Conservation (phyloP, 75 land plant species). For the Pinus tabuliformis region DNA sequence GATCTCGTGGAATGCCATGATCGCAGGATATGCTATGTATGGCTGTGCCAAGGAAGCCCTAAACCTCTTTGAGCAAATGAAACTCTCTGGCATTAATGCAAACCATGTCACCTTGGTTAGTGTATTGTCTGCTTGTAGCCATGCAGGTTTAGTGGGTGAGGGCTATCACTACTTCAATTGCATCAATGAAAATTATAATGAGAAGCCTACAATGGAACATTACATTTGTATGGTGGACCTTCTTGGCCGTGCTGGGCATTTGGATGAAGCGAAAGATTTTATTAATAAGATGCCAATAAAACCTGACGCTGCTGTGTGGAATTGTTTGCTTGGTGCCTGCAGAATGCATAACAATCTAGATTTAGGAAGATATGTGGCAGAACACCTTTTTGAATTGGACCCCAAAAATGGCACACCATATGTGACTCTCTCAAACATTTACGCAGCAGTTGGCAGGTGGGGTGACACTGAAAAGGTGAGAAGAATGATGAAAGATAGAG, state of each 20-base stretch:
- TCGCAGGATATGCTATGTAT: neutral
- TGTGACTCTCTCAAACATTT: constrained; percentile 7
- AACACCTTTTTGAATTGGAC: constrained; percentile 7
- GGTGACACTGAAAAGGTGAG: constrained; percentile 7
- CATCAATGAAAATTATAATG: neutral
- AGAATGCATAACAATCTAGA: constrained; percentile 7
- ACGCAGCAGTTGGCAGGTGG: constrained; percentile 10
- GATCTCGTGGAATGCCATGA: constrained; percentile 1
- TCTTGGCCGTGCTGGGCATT: constrained; percentile 5
- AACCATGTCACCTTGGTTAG: constrained; percentile 13
- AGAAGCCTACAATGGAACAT: constrained; percentile 8
- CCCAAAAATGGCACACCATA: neutral
- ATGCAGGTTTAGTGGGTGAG: constrained; percentile 15
- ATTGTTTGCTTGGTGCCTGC: constrained; percentile 7
- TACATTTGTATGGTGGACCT: constrained; percentile 14
- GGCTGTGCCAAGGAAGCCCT: constrained; percentile 13
- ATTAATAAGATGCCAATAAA: constrained; percentile 3
- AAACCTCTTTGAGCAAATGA: constrained; percentile 14
- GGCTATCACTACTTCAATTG: constrained; percentile 9
- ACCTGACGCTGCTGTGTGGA: neutral
- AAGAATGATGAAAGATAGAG: constrained; percentile 6
- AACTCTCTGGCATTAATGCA: neutral
- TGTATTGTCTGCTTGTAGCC: constrained; percentile 27
- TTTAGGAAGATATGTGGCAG: constrained; percentile 1
- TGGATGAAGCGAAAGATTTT: constrained; percentile 8